These are phyloP conservation scores for Barnettozyma pratensis DNA, from an alignment of 805 yeast genomes.

Conservation along the genomic window DNA sequence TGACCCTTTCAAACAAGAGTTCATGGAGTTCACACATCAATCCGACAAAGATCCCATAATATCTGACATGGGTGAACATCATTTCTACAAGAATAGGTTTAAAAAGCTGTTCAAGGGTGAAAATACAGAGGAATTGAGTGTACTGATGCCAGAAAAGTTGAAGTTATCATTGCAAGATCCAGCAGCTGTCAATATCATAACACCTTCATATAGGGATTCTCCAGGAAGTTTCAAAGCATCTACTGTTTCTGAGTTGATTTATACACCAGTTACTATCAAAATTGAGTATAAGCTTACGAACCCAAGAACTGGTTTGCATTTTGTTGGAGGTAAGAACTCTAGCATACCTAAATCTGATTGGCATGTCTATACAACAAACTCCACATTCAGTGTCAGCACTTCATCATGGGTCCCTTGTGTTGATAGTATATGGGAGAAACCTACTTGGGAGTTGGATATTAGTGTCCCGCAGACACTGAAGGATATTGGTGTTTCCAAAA, in stretches of 20 bases:
- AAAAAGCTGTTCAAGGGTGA: slow-evolving; percentile 46
- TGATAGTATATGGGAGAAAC: slow-evolving; percentile 80
- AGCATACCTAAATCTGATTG: slow-evolving; percentile 41
- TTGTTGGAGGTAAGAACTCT: slow-evolving; percentile 56
- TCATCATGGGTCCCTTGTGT: slow-evolving; percentile 98
- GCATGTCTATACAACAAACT: slow-evolving; percentile 84
- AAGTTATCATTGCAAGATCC: slow-evolving; percentile 56
- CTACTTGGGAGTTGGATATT: slow-evolving; percentile 90
- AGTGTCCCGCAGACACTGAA: slow-evolving; percentile 75
- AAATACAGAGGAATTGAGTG: slow-evolving; percentile 59
- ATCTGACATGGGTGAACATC: slow-evolving; percentile 46
- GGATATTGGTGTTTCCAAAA: slow-evolving; percentile 47
- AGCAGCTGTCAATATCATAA: slow-evolving; percentile 28
- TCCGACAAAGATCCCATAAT: slow-evolving; percentile 6
- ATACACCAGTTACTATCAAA: slow-evolving; percentile 67
- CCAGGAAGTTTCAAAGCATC: slow-evolving; percentile 29
- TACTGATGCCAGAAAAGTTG: slow-evolving; percentile 61
- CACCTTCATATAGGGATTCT: slow-evolving; percentile 36
- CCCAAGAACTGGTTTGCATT: slow-evolving; percentile 70
- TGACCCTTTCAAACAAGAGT: slow-evolving; percentile 42
- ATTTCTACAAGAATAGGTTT: slow-evolving; percentile 47
- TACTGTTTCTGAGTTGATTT: slow-evolving; percentile 39
- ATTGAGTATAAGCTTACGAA: slow-evolving; percentile 62
- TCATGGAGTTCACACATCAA: slow-evolving; percentile 30
- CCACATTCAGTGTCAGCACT: slow-evolving; percentile 73